These are phyloP conservation scores for Backusella liffmaniae DNA, from an alignment of 192 early-diverging fungal species.

Conservation along the genomic window DNA sequence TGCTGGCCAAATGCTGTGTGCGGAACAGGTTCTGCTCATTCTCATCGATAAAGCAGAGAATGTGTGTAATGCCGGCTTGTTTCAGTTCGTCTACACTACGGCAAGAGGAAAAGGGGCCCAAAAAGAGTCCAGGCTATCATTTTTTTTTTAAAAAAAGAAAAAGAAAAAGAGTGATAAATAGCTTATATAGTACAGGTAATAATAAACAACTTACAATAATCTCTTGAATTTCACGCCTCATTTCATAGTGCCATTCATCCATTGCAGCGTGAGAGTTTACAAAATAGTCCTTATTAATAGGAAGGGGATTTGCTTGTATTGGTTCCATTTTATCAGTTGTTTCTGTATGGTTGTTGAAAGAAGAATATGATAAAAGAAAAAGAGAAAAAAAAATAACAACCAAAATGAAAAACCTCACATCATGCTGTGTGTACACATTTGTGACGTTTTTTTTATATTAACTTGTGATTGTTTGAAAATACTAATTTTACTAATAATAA, in stretches of 20 bases:
- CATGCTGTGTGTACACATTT: not conserved
- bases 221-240: constrained; percentile 81
- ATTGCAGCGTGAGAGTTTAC: not conserved
- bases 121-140: constrained; percentile 56
- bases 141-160: not conserved
- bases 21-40: constrained; percentile 9
- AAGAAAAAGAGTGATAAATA: not conserved
- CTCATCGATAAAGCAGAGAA: constrained; percentile 73
- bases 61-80: constrained; percentile 65
- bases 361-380: not conserved
- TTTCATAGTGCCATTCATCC: constrained; percentile 68
- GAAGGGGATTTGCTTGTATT: not conserved
- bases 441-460: not conserved
- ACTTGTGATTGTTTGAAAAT: not conserved
- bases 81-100: constrained; percentile 58
- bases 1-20: constrained; percentile 31
- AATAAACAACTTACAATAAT: constrained; percentile 46
- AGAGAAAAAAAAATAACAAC: constrained; percentile 4
- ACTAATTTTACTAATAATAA: not conserved
- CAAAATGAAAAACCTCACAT: not conserved
- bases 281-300: constrained; percentile 16
- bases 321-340: not conserved
- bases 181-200: not conserved
- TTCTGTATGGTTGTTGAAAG: not conserved
- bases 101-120: constrained; percentile 78